Conservation (phyloP, 306 rosid species). For the Trichosanthes cucumerina region DNA sequence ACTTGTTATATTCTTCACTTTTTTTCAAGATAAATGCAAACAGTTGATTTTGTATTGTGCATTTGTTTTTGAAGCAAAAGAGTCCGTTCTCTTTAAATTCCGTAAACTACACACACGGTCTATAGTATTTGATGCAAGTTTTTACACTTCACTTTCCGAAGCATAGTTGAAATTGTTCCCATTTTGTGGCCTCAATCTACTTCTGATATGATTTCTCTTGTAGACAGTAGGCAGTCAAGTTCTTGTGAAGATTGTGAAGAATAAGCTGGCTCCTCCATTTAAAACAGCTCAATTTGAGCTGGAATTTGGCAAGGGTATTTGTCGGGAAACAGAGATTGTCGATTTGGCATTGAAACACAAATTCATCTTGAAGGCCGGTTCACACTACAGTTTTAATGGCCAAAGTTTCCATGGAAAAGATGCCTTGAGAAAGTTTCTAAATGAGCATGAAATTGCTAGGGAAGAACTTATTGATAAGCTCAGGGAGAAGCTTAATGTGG, state of each 20-base stretch:
- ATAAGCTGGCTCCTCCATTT: conserved; percentile 89
- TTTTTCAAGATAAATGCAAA: neutral
- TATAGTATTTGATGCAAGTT: neutral
- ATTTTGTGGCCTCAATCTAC: neutral
- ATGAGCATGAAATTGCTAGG: conserved; percentile 25
- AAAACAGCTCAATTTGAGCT: conserved; percentile 72
- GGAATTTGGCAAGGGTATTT: conserved; percentile 82
- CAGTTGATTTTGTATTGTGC: neutral
- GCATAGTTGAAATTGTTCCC: neutral
- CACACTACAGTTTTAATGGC: conserved; percentile 32
- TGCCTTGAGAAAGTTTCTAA: conserved; percentile 47
- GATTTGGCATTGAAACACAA: conserved; percentile 56
- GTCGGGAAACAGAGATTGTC: conserved; percentile 48
- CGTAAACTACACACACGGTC: neutral
- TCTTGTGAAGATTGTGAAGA: conserved; percentile 81
- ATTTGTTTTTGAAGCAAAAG: neutral
- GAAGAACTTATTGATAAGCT: conserved; percentile 56
- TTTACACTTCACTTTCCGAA: neutral
- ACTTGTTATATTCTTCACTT: neutral
- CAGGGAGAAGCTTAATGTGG: conserved; percentile 43
- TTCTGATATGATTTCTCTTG: conserved; percentile 15
- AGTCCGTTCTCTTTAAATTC: neutral
- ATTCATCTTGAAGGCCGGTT: conserved; percentile 36
- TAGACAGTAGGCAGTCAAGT: conserved; percentile 73
- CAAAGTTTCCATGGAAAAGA: conserved; percentile 49